phyloP scores from a whole-genome alignment of 129 eudicot genomes.

The Mikania micrantha region DNA sequence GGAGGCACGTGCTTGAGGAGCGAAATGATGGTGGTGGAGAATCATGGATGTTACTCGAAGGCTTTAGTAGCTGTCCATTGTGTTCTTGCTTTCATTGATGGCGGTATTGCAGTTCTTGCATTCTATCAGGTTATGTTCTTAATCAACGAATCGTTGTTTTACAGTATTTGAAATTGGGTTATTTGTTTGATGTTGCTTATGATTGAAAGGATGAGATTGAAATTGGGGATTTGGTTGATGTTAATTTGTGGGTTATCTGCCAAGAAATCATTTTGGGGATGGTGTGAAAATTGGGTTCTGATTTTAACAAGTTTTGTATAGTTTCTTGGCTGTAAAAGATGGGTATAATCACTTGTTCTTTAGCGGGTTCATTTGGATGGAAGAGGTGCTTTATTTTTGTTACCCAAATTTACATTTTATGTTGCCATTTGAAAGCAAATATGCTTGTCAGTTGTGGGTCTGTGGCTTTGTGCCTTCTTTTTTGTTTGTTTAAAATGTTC shows the following conservation, averaged over 20 bases:
- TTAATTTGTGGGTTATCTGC: background rate
- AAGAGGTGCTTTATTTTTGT: too few relatives aligned
- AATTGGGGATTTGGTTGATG: background rate
- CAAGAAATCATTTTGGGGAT: background rate
- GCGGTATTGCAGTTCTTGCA: constrained; percentile 56
- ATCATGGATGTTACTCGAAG: constrained; percentile 49
- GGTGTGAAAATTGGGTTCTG: background rate
- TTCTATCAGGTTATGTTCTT: constrained; percentile 52
- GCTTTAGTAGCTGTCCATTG: constrained; percentile 46
- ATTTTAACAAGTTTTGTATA: background rate
- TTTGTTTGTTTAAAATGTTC: too few relatives aligned
- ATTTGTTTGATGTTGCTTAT: background rate
- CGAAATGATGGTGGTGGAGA: constrained; percentile 41
- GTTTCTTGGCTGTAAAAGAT: too few relatives aligned
- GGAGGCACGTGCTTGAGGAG: constrained; percentile 22
- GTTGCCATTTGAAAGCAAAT: background rate
- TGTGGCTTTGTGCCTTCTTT: too few relatives aligned
- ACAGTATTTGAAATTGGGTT: background rate
- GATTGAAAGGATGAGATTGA: background rate
- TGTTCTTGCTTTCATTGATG: constrained; percentile 62
- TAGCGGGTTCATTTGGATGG: too few relatives aligned
- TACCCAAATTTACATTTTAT: background rate
- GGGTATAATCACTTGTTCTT: background rate
- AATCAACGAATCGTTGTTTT: background rate
- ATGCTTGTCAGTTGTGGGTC: too few relatives aligned